Base-by-base conservation (phyloP, 495 filamentous ascomycete species). In the Aspergillus indologenus region DNA sequence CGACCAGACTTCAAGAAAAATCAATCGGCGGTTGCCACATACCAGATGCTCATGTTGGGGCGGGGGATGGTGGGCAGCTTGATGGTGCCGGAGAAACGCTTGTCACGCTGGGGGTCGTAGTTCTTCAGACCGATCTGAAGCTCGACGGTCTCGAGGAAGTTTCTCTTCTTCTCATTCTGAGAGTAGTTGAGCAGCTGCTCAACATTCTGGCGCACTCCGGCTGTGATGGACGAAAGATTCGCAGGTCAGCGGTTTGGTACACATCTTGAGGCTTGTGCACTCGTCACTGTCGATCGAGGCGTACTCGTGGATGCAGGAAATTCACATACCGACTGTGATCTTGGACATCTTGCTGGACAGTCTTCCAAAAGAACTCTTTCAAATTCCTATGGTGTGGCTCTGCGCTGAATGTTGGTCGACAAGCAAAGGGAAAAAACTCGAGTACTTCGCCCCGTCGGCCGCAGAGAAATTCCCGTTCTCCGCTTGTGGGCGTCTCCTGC, bases 41-140 rank as follows among this genome's bases (percentile, higher is more conserved):
- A 89, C 87, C 93, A 98, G 81, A 98, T 85, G 82, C 72, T 82
- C 93, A 97, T 96, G 82, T 86, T 86, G 58, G 94, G 94, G 70
- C 94, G 90, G 66, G 94, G 94, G 60, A 98, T 81, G 64, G 82
- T 80, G 50, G 93, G 92, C 60, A 98, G 89, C 82, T 87, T 89
- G 82, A 98, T 90, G 74, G 95, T 98, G 79, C 94, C 94, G 47
- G 90, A 94, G 91, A 98, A 98, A 93, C 94, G 94, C 92, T 98
- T 98, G 83, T 98, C 94, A 89, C 93, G 91, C 85, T 97, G 92
- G 73, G 94, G 94, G 73, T 98, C 94, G 84, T 98, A 98, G 89
- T 98, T 98, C 90, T 98, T 98, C 74, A 98, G 88, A 73, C 94
- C 94, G 84, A 98, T 96, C 80, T 98, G 93, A 72, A 98, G 90